Evolutionary conservation across 805 yeast genomes (phyloP).

Genomic region (Cephaloascus albidus): DNA sequence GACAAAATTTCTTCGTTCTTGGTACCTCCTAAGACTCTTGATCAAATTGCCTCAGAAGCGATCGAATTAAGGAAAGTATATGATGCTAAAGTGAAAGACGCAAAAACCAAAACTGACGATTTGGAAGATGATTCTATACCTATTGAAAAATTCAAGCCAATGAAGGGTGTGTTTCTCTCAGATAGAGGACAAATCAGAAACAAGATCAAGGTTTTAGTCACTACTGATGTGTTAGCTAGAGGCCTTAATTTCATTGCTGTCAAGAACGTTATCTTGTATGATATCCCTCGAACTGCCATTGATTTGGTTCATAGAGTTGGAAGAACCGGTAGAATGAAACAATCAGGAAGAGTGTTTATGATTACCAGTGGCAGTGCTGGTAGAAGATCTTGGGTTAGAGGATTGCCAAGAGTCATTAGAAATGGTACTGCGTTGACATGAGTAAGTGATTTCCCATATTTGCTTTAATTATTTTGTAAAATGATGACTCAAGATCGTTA

Average conservation of each 20-base stretch:
- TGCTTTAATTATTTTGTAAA: too few species aligned
- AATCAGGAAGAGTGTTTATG: constrained; percentile 79
- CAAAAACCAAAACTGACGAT: constrained; percentile 8
- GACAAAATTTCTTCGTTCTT: constrained; percentile 52
- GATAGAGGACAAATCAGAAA: constrained; percentile 7
- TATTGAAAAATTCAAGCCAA: constrained; percentile 1
- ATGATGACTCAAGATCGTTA: constrained; percentile 4
- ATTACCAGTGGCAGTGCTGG: constrained; percentile 56
- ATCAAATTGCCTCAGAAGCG: constrained; percentile 8
- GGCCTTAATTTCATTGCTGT: constrained; percentile 83
- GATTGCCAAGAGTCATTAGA: constrained; percentile 61
- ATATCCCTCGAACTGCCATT: constrained; percentile 75
- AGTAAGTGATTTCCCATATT: too few species aligned
- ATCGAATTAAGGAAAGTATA: neutral
- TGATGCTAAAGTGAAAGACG: constrained; percentile 1
- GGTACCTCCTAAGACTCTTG: constrained; percentile 42
- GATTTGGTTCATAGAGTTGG: constrained; percentile 91
- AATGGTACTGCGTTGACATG: constrained; percentile 23
- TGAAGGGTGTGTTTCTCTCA: neutral
- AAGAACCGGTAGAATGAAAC: constrained; percentile 88
- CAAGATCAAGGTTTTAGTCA: constrained; percentile 59
- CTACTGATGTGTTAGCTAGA: constrained; percentile 85
- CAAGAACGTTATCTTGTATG: constrained; percentile 74
- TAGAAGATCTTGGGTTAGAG: constrained; percentile 74
- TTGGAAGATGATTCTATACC: constrained; percentile 2